phyloP scores from a whole-genome alignment of 169 alveolate genomes.

The Neospora caninum region DNA sequence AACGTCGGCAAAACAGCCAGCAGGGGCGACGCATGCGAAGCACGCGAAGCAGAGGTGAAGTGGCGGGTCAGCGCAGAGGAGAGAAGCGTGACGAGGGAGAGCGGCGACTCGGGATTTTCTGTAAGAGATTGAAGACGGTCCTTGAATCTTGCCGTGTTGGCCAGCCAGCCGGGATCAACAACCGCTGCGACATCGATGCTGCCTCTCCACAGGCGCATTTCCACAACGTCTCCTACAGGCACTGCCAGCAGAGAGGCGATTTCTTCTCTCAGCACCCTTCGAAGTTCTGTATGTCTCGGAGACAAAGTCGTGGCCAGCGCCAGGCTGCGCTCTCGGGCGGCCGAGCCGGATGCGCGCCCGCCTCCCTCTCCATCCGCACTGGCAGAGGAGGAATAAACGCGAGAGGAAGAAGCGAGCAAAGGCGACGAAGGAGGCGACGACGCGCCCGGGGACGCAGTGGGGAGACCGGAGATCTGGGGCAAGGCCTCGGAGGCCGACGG shows the following conservation, averaged over 20 bases:
- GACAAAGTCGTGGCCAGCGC: not conserved
- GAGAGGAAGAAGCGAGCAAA: not conserved
- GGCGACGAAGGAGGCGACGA: not conserved
- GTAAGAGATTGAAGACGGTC: not conserved
- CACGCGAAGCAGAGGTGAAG: not conserved
- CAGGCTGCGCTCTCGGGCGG: not conserved
- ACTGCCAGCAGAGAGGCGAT: conserved; percentile 45
- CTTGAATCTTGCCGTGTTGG: conserved; percentile 49
- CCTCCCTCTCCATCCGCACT: not conserved
- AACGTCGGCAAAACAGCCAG: not conserved
- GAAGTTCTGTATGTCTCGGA: not conserved
- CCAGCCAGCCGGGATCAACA: conserved; percentile 62
- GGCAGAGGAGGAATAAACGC: not conserved
- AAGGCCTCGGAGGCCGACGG: not conserved
- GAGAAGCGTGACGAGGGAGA: not conserved
- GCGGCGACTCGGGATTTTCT: not conserved
- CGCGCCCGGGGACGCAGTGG: not conserved
- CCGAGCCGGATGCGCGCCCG: not conserved
- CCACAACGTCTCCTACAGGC: conserved; percentile 64
- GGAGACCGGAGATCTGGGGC: not conserved
- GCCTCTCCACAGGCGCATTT: conserved; percentile 59
- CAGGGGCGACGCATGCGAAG: not conserved
- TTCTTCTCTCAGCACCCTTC: conserved; percentile 52
- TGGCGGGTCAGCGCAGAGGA: conserved; percentile 16
- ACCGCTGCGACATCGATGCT: conserved; percentile 53